A percentile compares a stretch with the other conserved stretches of the same genome.
Evolutionary conservation across 2,329 filamentous ascomycete genomes (phyloP).

Genomic region (Helminthosporium solani): DNA sequence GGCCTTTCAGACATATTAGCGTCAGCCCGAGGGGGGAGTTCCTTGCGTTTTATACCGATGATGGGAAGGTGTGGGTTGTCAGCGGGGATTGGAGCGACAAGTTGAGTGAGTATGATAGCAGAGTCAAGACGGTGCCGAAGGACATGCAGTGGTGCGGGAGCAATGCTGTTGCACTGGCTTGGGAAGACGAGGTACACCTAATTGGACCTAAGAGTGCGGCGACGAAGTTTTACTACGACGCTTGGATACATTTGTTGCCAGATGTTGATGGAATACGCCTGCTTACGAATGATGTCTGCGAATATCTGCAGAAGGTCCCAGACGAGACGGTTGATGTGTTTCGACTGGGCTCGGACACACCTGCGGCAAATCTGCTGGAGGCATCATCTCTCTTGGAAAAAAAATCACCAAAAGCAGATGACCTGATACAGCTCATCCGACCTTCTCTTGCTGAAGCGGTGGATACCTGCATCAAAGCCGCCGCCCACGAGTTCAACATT

Average conservation of each 20-base stretch:
- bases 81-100: slow-evolving; percentile 93
- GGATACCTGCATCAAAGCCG: slow-evolving; percentile 88
- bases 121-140: slow-evolving; percentile 78
- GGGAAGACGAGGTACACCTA: slow-evolving; percentile 96
- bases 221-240: slow-evolving; percentile 83
- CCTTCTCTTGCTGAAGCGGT: slow-evolving; percentile 87
- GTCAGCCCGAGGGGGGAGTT: slow-evolving; percentile 90
- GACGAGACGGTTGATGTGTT: slow-evolving; percentile 87
- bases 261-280: slow-evolving; percentile 88
- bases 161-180: slow-evolving; percentile 87
- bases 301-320: slow-evolving; percentile 94
- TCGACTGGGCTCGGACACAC: slow-evolving; percentile 79
- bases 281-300: slow-evolving; percentile 90
- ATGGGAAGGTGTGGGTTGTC: slow-evolving; percentile 85
- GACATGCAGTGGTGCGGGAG: slow-evolving; percentile 96
- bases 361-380: slow-evolving; percentile 89
- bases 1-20: slow-evolving; percentile 85
- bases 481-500: slow-evolving; percentile 84
- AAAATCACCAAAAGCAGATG: slow-evolving; percentile 94
- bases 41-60: slow-evolving; percentile 80
- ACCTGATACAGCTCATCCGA: slow-evolving; percentile 93
- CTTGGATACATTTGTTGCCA: slow-evolving; percentile 82
- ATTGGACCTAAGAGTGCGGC: slow-evolving; percentile 81
- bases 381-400: slow-evolving; percentile 88
- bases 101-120: slow-evolving; percentile 87